These are phyloP conservation scores for Friedmanniomyces endolithicus DNA, from an alignment of 495 filamentous ascomycete species.

Conservation along the genomic window DNA sequence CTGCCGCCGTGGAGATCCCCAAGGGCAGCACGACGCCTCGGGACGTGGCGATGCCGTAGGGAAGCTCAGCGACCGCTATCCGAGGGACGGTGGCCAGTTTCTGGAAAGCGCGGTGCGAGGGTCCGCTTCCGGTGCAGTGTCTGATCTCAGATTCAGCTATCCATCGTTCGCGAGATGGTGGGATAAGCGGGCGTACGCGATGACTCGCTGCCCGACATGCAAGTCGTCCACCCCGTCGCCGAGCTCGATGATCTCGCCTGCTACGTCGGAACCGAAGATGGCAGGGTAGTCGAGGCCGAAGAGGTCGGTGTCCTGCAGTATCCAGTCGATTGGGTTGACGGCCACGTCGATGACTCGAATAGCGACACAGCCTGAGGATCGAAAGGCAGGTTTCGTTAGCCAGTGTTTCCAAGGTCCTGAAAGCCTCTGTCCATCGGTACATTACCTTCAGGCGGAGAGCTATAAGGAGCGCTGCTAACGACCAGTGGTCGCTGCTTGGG, in stretches of 20 bases:
- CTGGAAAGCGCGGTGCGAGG: conserved; percentile 17
- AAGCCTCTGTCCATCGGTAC: no score
- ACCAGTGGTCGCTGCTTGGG: conserved; percentile 25
- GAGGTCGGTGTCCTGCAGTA: conserved; percentile 13
- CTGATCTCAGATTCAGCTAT: not conserved
- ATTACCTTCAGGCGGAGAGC: conserved; percentile 25
- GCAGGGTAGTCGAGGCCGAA: conserved; percentile 14
- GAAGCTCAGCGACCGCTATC: conserved; percentile 27
- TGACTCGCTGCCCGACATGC: conserved; percentile 24
- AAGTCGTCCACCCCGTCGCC: conserved; percentile 22
- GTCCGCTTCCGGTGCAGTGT: conserved; percentile 8
- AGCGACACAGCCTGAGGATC: no score
- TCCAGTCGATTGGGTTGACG: conserved; percentile 32
- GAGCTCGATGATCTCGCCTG: conserved; percentile 25
- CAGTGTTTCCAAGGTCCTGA: no score
- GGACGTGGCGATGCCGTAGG: conserved; percentile 32
- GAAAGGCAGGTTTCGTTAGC: no score
- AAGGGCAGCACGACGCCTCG: conserved; percentile 39
- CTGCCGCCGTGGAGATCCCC: conserved; percentile 36
- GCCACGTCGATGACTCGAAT: conserved; percentile 32
- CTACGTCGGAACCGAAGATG: conserved; percentile 24
- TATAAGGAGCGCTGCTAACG: conserved; percentile 29
- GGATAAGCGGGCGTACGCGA: conserved; percentile 13
- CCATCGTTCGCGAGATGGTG: not conserved
- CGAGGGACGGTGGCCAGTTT: conserved; percentile 8